phyloP scores from a whole-genome alignment of 1,284 basidiomycete species.

The Peniophora sp. region DNA sequence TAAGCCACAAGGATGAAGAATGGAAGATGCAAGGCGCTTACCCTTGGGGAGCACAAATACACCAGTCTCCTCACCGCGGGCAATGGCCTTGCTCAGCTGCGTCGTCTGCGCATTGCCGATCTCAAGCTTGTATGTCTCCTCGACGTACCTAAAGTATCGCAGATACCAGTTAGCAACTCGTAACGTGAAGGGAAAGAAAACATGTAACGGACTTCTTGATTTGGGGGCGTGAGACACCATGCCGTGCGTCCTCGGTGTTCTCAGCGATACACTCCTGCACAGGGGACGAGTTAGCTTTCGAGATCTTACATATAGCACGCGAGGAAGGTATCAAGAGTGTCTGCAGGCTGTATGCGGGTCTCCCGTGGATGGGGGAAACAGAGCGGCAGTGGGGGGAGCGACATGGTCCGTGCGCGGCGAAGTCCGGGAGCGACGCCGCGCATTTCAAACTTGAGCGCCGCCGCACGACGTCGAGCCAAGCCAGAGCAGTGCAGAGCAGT shows the following conservation, averaged over 20 bases:
- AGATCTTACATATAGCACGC: conserved; percentile 3
- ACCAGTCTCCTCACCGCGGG: conserved; percentile 71
- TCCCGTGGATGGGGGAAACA: conserved; percentile 14
- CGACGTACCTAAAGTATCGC: conserved; percentile 49
- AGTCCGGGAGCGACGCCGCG: conserved; percentile 31
- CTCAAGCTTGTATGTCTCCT: conserved; percentile 71
- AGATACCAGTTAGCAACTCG: conserved; percentile 5
- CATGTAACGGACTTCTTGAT: conserved; percentile 76
- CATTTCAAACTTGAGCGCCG: conserved; percentile 18
- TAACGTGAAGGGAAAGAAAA: not conserved
- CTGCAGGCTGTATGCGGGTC: not conserved
- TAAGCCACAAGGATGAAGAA: not conserved
- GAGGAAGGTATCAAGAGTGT: conserved; percentile 3
- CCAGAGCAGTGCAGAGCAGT: not conserved
- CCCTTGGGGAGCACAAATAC: conserved; percentile 86
- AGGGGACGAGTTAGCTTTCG: conserved; percentile 2
- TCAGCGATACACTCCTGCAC: conserved; percentile 74
- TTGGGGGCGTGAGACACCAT: conserved; percentile 82
- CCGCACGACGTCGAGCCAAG: not conserved
- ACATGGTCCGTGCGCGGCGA: conserved; percentile 22
- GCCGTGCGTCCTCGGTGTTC: conserved; percentile 71
- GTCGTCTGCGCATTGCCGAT: conserved; percentile 73
- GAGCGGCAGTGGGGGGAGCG: conserved; percentile 2
- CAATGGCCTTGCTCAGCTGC: conserved; percentile 79
- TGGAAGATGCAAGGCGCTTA: conserved; percentile 18